Base-by-base conservation (phyloP, 2,329 filamentous ascomycete genomes). In the Microthyrium microscopicum region DNA sequence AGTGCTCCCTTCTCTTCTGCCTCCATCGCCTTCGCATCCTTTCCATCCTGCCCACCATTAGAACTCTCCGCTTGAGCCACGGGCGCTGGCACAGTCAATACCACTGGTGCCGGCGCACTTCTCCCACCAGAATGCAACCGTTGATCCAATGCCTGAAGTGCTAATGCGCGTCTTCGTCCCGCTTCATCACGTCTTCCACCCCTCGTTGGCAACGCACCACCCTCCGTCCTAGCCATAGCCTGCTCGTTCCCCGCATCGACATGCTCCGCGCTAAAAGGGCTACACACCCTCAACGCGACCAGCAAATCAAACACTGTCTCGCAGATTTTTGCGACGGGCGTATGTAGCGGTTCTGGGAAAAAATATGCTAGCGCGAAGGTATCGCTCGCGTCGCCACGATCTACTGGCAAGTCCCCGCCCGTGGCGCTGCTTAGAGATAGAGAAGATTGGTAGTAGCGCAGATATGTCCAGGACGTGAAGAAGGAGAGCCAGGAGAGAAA, bases 301-400 rank as follows among this genome's bases (percentile, higher is more conserved):
- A 94, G 62, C 4, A 77, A 53, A 37, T 68, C 65, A 57, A 87
- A 94, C 18, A 44, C 44, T 25, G 40, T 49, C 27, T 42, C 34
- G 22, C 51, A 43, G 35, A 56, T 52, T 36, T 42, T 36, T 31
- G 55, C 51, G 35, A 55, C 35, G 11, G 81, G 62, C 0, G 83
- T 79, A 51, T 94, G 87, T 26, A 80, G 61, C 3, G 77, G 72
- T 31, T 78, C 79, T 0, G 89, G 89, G 60, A 95, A 95, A 63
- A 98, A 93, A 47, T 89, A 83, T 42, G 84, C 77, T 53, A 98
- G 92, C 5, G 85, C 79, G 51, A 98, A 98, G 0, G 85, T 93
- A 56, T 98, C 89, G 54, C 81, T 91, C 22, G 89, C 82, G 53
- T 98, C 89, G 41, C 89, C 89, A 42, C 77, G 79, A 44, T 92